Conservation (phyloP, 2,329 filamentous ascomycete species). For the Madurella fahalii region DNA sequence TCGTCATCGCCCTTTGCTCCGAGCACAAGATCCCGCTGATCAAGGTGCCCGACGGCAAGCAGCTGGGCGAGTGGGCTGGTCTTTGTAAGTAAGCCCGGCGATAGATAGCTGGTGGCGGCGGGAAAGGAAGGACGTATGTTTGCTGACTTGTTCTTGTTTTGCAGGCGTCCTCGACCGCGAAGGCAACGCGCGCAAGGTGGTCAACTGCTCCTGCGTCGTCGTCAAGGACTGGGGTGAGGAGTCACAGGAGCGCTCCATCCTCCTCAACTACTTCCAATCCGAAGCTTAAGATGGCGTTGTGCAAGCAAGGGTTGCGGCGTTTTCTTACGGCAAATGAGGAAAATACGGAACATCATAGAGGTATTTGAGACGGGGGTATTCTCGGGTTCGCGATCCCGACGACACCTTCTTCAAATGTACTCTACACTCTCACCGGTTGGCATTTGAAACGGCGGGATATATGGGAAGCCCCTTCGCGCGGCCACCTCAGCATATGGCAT, state of each 20-base stretch:
- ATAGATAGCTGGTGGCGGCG: too few relatives aligned
- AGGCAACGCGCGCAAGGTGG: conserved; percentile 98
- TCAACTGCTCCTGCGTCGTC: conserved; percentile 99
- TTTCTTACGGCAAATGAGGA: conserved; percentile 5
- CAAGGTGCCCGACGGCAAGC: conserved; percentile 99
- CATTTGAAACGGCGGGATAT: conserved; percentile 35
- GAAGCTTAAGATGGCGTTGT: conserved; percentile 53
- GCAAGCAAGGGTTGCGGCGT: conserved; percentile 31
- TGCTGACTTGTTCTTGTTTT: conserved; percentile 14
- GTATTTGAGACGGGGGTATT: conserved; percentile 32
- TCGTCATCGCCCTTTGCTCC: conserved; percentile 95
- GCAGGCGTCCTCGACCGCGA: conserved; percentile 96
- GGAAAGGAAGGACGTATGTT: neutral
- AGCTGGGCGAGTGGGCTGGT: conserved; percentile 99
- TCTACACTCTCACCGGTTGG: conserved; percentile 44
- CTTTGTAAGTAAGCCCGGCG: conserved; percentile 71
- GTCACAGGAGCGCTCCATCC: conserved; percentile 95
- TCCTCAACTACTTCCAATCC: conserved; percentile 99
- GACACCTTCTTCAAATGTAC: conserved; percentile 38
- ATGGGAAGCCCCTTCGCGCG: conserved; percentile 20
- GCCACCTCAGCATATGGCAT: conserved; percentile 25
- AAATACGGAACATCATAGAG: conserved; percentile 14
- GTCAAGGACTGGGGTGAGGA: conserved; percentile 99
- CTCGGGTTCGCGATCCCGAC: conserved; percentile 28
- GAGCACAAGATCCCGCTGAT: conserved; percentile 99